A percentile compares a stretch with the other conserved stretches of the same genome.
Evolutionary conservation across 805 yeast genomes (phyloP).

Genomic region (Monosporozyma aquatica): DNA sequence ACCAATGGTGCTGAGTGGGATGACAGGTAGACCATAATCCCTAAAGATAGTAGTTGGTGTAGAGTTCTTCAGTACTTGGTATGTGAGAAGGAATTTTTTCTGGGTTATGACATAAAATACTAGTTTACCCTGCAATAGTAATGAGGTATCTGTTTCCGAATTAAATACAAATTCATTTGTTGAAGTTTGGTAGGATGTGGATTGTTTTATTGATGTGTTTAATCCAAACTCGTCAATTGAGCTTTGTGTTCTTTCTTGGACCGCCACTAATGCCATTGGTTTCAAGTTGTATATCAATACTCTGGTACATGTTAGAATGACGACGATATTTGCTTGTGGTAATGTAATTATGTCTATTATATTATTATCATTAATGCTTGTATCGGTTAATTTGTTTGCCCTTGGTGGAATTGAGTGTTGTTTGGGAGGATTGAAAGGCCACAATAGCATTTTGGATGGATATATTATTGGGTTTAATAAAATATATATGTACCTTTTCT

Average conservation of each 20-base stretch:
- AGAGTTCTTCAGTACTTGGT: conserved; percentile 22
- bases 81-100: conserved; percentile 23
- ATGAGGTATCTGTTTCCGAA: conserved; percentile 6
- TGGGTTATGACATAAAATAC: conserved; percentile 25
- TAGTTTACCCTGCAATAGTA: conserved; percentile 17
- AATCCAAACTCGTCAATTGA: conserved; percentile 27
- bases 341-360: conserved; percentile 20
- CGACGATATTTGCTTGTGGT: conserved; percentile 21
- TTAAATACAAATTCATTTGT: conserved; percentile 16
- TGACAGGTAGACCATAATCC: conserved; percentile 26
- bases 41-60: conserved; percentile 16
- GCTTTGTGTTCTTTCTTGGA: conserved; percentile 22
- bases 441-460: conserved; percentile 14
- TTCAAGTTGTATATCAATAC: conserved; percentile 27
- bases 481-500: no score
- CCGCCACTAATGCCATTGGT: conserved; percentile 28
- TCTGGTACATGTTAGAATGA: conserved; percentile 23
- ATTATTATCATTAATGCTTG: conserved; percentile 12
- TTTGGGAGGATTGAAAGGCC: conserved; percentile 28
- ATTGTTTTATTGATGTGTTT: conserved; percentile 16
- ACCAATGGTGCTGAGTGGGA: conserved; percentile 10
- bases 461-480: no score
- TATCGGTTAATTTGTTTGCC: conserved; percentile 4
- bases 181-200: conserved; percentile 10
- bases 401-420: conserved; percentile 13